Base-by-base conservation (phyloP, 371 early-diverging fungal species). In the Capillidium heterosporum region DNA sequence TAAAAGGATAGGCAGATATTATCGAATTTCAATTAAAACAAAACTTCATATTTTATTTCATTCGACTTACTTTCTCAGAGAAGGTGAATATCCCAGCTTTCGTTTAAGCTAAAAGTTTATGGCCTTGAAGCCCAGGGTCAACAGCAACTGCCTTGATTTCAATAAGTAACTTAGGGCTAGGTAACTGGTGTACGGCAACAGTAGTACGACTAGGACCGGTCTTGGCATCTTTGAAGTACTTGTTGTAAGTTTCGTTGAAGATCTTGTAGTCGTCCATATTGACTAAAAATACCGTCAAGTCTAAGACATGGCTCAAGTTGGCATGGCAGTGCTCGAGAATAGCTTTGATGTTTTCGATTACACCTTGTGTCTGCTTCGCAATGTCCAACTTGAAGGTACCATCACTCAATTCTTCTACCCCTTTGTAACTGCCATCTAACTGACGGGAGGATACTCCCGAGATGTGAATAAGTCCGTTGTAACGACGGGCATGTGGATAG, bases 251-350 rank as follows among this genome's bases (percentile, higher is more conserved):
- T 59, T 75, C 71, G 57, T 81, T 82, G 64, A 78, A 75, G 3
- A 60, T 76, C 11, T 63, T 63, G 64, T 81, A 82, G 61, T 82
- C 69, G 48, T 67, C 61, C 83, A 82, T 82, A 62, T 82, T 63
- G 19, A 74, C 71, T 43, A 82, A 66, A 62, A 82, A 82, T 28
- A 81, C 75, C 21, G 78, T 80, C 65, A 82, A 56, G 63, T 82
- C 83, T 11, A 81, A 67, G 15, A 82, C 42, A 48, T 80, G 59
- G 41, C 65, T 68, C 35, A 82, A 62, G 19, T 63, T 62, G 2
- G 72, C 71, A 21, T 76, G 77, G 7, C 65, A 61, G 5, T 68
- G 60, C 57, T 69, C 47, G 23, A 82, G 64, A 50, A 82, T 81
- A 27, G 59, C 67, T 24, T 66, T 57, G 55, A 81, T 79, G 65